Base-by-base conservation (phyloP, 345 rosid species). In the Geranium rotundifolium region DNA sequence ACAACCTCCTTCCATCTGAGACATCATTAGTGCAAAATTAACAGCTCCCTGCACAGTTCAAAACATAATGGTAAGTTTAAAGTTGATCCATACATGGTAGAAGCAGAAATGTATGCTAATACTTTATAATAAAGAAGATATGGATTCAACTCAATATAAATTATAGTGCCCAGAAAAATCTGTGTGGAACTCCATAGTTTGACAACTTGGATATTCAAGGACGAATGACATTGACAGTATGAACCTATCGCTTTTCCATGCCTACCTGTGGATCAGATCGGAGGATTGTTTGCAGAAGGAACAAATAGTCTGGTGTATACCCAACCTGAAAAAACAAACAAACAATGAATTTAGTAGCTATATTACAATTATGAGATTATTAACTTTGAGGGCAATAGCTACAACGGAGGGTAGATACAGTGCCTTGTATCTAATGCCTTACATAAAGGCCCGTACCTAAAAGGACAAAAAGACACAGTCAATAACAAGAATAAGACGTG, bases 1-100 rank as follows among this genome's bases (percentile, higher is more conserved):
- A 73, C 95, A 87, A 56, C 98, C 98, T 57, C 95, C 98, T 77
- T 89, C 95, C 97, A 89, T 89, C 83, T 92, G 97, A 56, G 98
- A 92, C 98, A 92, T 92, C 98, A 87, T 92, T 72, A 89, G 70
- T 57, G 98, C 95, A 83, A 92, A 92, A 75, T 89, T 87, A 56
- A 84, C 97, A 61, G 98, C 98, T 70, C 97, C 98, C 98, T 92
- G 72, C 61, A 63, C 41, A 34, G 41, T 34, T 34, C 65, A 13
- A 65, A 71, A 69, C 41, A 67, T 65, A 63, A 55, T 10, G 18
- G 57, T 41, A 23, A 63, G n/a, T 56, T 37, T 56, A 34, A 34
- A 4, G 27, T 23, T 23, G 27, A 2, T 23, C 27, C 27, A 23
- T 23, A 34, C 63, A 31, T 29, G 55, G 30, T 5, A 29, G 14